Base-by-base conservation (phyloP, 1,139 yeast genomes). In the Blastobotrys buckinghamii region DNA sequence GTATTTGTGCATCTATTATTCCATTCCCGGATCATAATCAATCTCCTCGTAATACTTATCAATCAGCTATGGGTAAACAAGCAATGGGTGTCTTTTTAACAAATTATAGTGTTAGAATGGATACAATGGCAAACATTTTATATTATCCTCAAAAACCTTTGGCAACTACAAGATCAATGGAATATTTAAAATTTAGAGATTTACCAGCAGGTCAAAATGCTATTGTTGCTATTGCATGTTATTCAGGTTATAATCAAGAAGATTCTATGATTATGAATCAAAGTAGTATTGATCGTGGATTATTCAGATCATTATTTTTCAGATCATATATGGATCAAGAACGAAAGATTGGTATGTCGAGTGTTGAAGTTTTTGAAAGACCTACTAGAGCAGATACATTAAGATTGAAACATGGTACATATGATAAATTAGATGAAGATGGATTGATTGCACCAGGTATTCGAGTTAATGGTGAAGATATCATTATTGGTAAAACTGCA, bases 201-300 rank as follows among this genome's bases (percentile, higher is more conserved):
- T 76, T 92, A 57, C 99, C 99, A 44, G 98, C 99, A 49, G 99
- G 99, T 52, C 99, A 92, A 73, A 92, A 92, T 66, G 98, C 98
- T 35, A 82, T 92, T 69, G 99, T 92, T 44, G 98, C 98, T 36
- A 92, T 92, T 76, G 79, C 95, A 39, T 94, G 98, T 78, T 92
- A 92, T 72, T 86, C 96, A 40, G 99, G 99, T 66, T 92, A 92
- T 71, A 92, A 92, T 71, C 99, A 92, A 77, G 99, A 92, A 84
- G 99, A 92, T 84, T 94, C 98, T 43, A 89, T 92, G 95, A 92
- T 92, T 74, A 92, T 92, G 99, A 92, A 92, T 69, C 99, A 92
- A 73, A 84, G 96, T 22, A 86, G 96, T 35, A 92, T 92, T 64
- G 99, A 92, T 69, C 78, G 98, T 64, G 99, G 99, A 48, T 75